Evolutionary conservation across 371 early-diverging fungal genomes (phyloP).

Genomic region (Mortierella sp.): DNA sequence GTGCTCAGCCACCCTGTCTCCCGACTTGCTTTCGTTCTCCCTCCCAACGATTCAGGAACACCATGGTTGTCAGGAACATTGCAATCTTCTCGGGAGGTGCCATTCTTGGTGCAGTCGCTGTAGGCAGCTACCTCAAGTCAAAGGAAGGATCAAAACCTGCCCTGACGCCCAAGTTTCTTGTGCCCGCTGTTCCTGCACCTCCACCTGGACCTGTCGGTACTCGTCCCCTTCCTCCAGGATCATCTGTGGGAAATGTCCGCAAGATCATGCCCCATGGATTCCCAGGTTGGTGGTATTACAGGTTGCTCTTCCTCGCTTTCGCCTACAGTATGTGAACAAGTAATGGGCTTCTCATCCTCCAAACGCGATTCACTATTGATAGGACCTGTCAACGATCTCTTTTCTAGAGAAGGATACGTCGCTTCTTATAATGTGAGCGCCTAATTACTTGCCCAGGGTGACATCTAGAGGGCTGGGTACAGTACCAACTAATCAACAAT

Average conservation of each 20-base stretch:
- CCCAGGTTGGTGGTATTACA: too few species aligned
- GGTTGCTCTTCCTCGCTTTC: too few species aligned
- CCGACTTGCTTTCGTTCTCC: neutral
- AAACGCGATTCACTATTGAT: neutral
- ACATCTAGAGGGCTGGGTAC: neutral
- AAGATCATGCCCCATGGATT: constrained; percentile 52
- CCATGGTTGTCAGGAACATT: constrained; percentile 50
- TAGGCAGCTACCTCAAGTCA: constrained; percentile 41
- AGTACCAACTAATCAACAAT: too few species aligned
- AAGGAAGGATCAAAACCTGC: constrained; percentile 24
- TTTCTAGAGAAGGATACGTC: constrained; percentile 56
- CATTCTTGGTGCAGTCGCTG: constrained; percentile 45
- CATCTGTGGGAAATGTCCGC: constrained; percentile 22
- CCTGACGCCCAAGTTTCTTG: neutral
- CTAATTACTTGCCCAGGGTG: neutral
- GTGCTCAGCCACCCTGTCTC: constrained; percentile 17
- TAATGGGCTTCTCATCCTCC: too few species aligned
- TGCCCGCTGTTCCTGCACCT: constrained; percentile 6
- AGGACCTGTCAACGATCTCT: constrained; percentile 64
- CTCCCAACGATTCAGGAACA: constrained; percentile 3
- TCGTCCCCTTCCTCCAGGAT: constrained; percentile 25
- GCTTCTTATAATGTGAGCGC: constrained; percentile 44
- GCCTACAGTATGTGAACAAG: too few species aligned
- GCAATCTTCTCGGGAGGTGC: constrained; percentile 52
- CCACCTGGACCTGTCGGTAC: constrained; percentile 15